Base-by-base conservation (phyloP, 225 moss, liverwort and hornwort genomes). In the Takakia lepidozioides region DNA sequence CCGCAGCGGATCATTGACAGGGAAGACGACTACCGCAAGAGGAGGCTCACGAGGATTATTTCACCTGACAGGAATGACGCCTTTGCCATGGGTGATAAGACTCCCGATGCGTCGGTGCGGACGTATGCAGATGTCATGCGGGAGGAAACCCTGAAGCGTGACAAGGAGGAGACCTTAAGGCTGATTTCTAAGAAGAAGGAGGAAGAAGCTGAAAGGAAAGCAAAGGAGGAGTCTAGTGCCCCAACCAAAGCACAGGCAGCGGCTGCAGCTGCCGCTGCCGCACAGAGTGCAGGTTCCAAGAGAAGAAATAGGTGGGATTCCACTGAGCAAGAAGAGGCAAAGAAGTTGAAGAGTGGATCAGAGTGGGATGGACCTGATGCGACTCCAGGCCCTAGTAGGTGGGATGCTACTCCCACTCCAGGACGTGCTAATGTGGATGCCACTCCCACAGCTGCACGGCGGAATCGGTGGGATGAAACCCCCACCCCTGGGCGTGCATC, bases 301-400 rank as follows among this genome's bases (percentile, higher is more conserved):
- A 68, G 95, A 20, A 78, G 95, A 51, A 98, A 98, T 60, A 77
- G 95, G 24, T 98, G 95, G 95, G 95, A 98, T 76, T 81, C 61
- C 8, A 78, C 69, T 34, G 98, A 98, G 0, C 82, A 81, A 67
- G 98, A 91, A 26, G 91, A 98, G 34, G 68, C 54, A 19, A 98
- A 98, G 75, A 98, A 90, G 78, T 19, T 85, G 0, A 98, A 91
- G 63, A 67, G 80, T 1, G 58, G 77, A 2, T 98, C 91, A 4
- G 98, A 98, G 66, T 98, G 98, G 98, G 98, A 98, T 53, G 87
- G 78, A 17, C 98, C 98, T 4, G 91, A 98, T 63, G 80, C 91
- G 34, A 87, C 91, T 34, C 87, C 87, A 2, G 95, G 87, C 3
- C 98, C 98, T 1, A 98, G 91, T 51, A 62, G 98, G 20, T 98